Evolutionary conservation across 495 filamentous ascomycete species (phyloP).

Genomic region (Sabuloglossum arenarium): DNA sequence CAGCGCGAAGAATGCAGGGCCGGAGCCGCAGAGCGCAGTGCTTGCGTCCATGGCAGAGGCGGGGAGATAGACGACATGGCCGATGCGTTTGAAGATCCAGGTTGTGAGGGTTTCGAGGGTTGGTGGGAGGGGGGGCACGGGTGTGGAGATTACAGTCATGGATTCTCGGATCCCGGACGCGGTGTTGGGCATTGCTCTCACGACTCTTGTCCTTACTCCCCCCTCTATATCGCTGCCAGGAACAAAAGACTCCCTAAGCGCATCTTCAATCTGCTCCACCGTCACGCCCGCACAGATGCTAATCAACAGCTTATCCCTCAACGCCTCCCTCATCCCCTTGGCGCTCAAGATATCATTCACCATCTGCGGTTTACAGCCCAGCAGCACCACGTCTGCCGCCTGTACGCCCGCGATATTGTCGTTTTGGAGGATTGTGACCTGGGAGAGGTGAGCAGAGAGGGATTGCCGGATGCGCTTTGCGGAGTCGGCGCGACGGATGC

Average conservation of each 20-base stretch:
- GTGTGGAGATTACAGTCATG: conserved; percentile 59
- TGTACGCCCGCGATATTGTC: conserved; percentile 38
- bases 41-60: conserved; percentile 48
- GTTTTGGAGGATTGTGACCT: conserved; percentile 21
- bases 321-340: conserved; percentile 42
- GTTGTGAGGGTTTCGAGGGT: conserved; percentile 29
- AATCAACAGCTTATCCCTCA: conserved; percentile 62
- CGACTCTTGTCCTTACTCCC: no score
- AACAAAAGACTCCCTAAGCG: no score
- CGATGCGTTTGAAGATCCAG: conserved; percentile 61
- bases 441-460: conserved; percentile 27
- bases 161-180: conserved; percentile 45
- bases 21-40: conserved; percentile 56
- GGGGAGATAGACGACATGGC: conserved; percentile 41
- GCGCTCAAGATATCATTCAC: conserved; percentile 33
- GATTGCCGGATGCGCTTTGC: conserved; percentile 39
- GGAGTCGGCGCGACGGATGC: conserved; percentile 40
- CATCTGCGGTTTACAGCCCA: conserved; percentile 66
- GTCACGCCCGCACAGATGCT: conserved; percentile 70
- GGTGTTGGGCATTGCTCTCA: conserved; percentile 69
- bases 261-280: conserved; percentile 35
- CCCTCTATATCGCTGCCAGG: no score
- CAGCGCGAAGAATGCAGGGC: conserved; percentile 62
- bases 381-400: conserved; percentile 41
- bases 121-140: conserved; percentile 29